Percentiles rank a stretch among this genome's conserved stretches.
These are phyloP conservation scores for Asterochloris sp. DNA, from an alignment of 139 green algal genomes.

Conservation along the genomic window DNA sequence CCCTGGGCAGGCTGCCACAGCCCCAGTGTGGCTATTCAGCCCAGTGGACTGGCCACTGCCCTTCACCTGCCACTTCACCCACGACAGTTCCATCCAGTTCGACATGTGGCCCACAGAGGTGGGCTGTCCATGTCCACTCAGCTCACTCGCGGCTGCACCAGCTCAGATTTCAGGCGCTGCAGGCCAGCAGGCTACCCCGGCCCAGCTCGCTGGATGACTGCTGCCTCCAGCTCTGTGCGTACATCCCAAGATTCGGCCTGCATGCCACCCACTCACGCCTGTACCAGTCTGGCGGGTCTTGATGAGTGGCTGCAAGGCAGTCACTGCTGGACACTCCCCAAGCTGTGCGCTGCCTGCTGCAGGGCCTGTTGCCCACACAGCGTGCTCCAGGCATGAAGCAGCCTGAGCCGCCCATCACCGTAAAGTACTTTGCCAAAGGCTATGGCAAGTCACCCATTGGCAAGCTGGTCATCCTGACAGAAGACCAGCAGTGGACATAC, in stretches of 20 bases:
- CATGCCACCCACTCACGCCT: too few relatives aligned
- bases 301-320: not conserved
- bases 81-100: slow-evolving; percentile 20
- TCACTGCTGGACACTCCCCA: too few relatives aligned
- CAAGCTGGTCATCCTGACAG: slow-evolving; percentile 22
- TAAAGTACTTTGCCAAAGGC: slow-evolving; percentile 14
- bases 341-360: not conserved
- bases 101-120: slow-evolving; percentile 8
- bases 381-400: not conserved
- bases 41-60: not conserved
- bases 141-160: not conserved
- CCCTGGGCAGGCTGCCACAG: not conserved
- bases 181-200: too few relatives aligned
- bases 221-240: too few relatives aligned
- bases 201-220: too few relatives aligned
- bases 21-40: slow-evolving; percentile 13
- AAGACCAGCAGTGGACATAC: slow-evolving; percentile 16
- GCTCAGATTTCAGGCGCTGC: too few relatives aligned
- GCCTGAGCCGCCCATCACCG: not conserved
- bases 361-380: slow-evolving; percentile 2
- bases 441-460: slow-evolving; percentile 18
- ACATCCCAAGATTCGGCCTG: too few relatives aligned
- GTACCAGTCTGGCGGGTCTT: too few relatives aligned
- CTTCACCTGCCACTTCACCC: slow-evolving; percentile 20
- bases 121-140: not conserved